Evolutionary conservation across 2,329 filamentous ascomycete genomes (phyloP).

Genomic region (Fusarium newnesense): DNA sequence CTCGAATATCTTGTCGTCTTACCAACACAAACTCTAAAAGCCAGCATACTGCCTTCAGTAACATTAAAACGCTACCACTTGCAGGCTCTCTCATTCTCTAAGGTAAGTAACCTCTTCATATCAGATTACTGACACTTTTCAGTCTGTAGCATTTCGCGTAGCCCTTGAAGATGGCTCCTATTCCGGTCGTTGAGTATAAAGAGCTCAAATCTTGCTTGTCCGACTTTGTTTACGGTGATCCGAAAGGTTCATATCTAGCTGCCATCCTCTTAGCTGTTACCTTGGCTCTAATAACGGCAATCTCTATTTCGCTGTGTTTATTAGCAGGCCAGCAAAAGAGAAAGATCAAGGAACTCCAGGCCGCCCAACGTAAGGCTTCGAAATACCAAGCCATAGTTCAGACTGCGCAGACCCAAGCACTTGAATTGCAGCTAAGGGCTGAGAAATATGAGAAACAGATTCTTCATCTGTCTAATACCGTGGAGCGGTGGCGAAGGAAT

Average conservation of each 20-base stretch:
- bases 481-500: neutral
- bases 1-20: neutral
- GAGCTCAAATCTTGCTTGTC: neutral
- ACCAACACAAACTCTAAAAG: neutral
- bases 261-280: neutral
- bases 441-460: neutral
- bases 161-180: neutral
- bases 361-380: neutral
- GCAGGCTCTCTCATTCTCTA: neutral
- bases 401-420: neutral
- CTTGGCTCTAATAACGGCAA: neutral
- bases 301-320: neutral
- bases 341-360: neutral
- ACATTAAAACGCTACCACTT: neutral
- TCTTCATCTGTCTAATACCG: neutral
- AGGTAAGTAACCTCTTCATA: neutral
- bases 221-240: neutral
- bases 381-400: neutral
- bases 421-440: neutral
- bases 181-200: neutral
- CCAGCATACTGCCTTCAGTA: neutral
- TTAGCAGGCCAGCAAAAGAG: neutral
- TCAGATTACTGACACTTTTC: neutral
- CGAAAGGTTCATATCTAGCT: neutral
- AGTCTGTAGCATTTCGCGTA: neutral